Evolutionary conservation across 805 yeast genomes (phyloP).

Genomic region (Jamesozyma lodderae): DNA sequence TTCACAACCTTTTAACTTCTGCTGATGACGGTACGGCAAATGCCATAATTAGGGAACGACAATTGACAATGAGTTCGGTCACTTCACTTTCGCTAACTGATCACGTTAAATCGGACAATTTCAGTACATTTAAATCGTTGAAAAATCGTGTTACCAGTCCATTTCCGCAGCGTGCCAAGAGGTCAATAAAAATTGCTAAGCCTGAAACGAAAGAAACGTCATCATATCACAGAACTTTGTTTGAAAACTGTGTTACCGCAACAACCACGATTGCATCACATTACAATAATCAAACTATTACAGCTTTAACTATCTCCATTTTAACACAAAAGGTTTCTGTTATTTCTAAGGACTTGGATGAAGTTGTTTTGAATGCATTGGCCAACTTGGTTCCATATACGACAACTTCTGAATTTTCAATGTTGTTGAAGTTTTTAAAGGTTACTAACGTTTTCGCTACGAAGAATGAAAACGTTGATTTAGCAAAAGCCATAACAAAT

Average conservation of each 20-base stretch:
- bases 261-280: constrained; percentile 55
- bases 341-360: constrained; percentile 45
- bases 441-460: constrained; percentile 39
- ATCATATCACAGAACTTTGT: constrained; percentile 31
- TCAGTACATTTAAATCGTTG: neutral
- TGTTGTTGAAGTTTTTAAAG: constrained; percentile 51
- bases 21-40: constrained; percentile 37
- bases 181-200: neutral
- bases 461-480: constrained; percentile 30
- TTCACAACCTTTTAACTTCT: constrained; percentile 62
- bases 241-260: constrained; percentile 61
- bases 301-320: constrained; percentile 70
- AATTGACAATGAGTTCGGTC: constrained; percentile 22
- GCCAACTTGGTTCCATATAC: constrained; percentile 53
- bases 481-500: constrained; percentile 35
- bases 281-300: constrained; percentile 63
- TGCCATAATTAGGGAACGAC: constrained; percentile 29
- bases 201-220: too few relatives aligned
- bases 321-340: constrained; percentile 62
- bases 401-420: constrained; percentile 56
- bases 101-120: neutral
- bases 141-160: too few relatives aligned
- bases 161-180: too few relatives aligned
- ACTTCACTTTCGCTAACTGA: constrained; percentile 1
- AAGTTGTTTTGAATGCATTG: constrained; percentile 50